Base-by-base conservation (phyloP, 2,329 filamentous ascomycete genomes). In the Penicillium expansum region DNA sequence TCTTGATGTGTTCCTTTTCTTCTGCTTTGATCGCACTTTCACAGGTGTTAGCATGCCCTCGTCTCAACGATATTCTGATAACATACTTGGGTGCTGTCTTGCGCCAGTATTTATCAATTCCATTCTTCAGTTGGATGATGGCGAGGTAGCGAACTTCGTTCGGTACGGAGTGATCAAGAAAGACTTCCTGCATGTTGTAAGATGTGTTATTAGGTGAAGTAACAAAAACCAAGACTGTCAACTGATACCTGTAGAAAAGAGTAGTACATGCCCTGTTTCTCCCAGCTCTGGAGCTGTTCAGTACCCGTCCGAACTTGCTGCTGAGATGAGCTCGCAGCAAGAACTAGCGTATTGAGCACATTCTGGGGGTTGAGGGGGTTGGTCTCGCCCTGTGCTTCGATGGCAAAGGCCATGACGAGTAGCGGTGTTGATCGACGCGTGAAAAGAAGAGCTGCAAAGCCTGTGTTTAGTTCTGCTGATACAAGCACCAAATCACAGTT, bases 41-140 rank as follows among this genome's bases (percentile, higher is more conserved):
- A 50, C 11, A 7, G 13, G n/a, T 33, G 56, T 69, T 43, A 71
- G 67, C 48, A 35, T 33, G 38, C n/a, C 16, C 35, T 38, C 20
- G 24, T 43, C 18, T 33, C 13, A 32, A 43, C 39, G 50, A 43
- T 9, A 37, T 48, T 27, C 30, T 9, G n/a, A 27, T 43, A 24
- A 61, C 73, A 29, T 84, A 83, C 71, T 87, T 86, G 55, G 89
- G 83, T 48, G 90, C 86, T 33, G 89, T 90, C 71, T 82, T 91
- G 70, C 94, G 84, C 94, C 94, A 99, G 74, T 92, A 91, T 71
- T 89, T 92, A 72, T 97, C 93, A 74, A 97, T 92, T 54, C 92
- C 94, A 73, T 97, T 97, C 73, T 97, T 97, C 52, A 99, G 82
- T 71, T 96, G 90, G 64, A 97, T 96, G 56, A 97, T 86, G 53